A percentile compares a stretch with the other conserved stretches of the same genome.
These are phyloP conservation scores for Haematococcus lacustris DNA, from an alignment of 139 green algal species.

Conservation along the genomic window DNA sequence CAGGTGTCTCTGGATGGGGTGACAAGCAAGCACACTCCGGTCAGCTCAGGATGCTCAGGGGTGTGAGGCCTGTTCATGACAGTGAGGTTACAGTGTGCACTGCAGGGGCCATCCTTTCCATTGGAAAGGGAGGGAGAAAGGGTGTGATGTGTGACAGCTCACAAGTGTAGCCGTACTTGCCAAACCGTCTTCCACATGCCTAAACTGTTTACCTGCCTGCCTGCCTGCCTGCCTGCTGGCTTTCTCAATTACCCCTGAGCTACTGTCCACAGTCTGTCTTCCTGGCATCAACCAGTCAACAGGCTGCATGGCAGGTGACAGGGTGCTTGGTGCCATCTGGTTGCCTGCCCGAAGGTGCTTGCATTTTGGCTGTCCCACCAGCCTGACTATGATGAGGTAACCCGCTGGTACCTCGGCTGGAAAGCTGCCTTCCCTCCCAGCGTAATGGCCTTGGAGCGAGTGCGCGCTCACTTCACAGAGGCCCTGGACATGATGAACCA, in stretches of 20 bases:
- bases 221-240: slow-evolving; percentile 62
- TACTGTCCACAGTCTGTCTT: too few relatives aligned
- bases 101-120: background rate
- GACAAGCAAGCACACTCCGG: too few relatives aligned
- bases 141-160: background rate
- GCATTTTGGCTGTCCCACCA: slow-evolving; percentile 72
- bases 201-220: slow-evolving; percentile 16
- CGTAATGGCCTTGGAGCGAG: slow-evolving; percentile 65
- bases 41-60: background rate
- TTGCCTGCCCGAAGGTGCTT: slow-evolving; percentile 36
- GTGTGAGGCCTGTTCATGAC: background rate
- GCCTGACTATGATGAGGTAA: slow-evolving; percentile 87
- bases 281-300: slow-evolving; percentile 53
- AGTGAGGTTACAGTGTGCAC: background rate
- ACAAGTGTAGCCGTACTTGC: too few relatives aligned
- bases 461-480: slow-evolving; percentile 64
- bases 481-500: slow-evolving; percentile 89
- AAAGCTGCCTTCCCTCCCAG: slow-evolving; percentile 49
- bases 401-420: slow-evolving; percentile 89
- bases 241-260: too few relatives aligned
- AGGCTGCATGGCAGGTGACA: background rate
- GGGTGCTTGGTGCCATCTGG: background rate
- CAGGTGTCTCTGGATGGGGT: too few relatives aligned
- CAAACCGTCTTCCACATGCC: background rate
- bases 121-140: background rate